These are phyloP conservation scores for Diospyros kaki DNA, from an alignment of 148 eudicot species.

Conservation along the genomic window DNA sequence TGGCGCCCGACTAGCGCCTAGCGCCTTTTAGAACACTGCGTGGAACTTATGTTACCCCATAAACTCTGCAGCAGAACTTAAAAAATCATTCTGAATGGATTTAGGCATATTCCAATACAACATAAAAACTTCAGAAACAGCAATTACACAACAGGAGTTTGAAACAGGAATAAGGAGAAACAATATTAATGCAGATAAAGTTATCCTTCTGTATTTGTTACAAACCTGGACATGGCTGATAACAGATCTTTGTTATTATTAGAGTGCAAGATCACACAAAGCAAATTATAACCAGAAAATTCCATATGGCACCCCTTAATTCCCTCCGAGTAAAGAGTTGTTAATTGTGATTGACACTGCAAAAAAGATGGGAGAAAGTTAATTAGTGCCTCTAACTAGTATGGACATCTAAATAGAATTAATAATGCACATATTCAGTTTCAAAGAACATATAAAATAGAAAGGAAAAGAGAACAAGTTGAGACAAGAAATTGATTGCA, in stretches of 20 bases:
- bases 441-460: not conserved
- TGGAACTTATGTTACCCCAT: not conserved
- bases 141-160: not conserved
- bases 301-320: conserved; percentile 79
- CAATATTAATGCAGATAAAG: not conserved
- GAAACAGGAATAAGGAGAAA: not conserved
- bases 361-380: conserved; percentile 20
- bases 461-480: no score
- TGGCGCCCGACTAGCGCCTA: no score
- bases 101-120: not conserved
- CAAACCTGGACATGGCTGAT: conserved; percentile 91
- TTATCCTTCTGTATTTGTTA: not conserved
- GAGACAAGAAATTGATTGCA: no score
- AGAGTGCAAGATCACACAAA: conserved; percentile 73
- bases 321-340: conserved; percentile 88
- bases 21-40: no score
- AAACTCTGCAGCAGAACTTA: not conserved
- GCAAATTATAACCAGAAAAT: conserved; percentile 88
- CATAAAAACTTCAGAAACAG: conserved; percentile 4
- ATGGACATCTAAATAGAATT: not conserved
- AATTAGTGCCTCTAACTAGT: not conserved
- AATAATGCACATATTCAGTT: not conserved
- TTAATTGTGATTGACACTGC: conserved; percentile 94
- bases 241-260: conserved; percentile 79
- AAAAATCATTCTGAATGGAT: not conserved